Base-by-base conservation (phyloP, 352 stramenopile species). In the Phytophthora chlamydospora region DNA sequence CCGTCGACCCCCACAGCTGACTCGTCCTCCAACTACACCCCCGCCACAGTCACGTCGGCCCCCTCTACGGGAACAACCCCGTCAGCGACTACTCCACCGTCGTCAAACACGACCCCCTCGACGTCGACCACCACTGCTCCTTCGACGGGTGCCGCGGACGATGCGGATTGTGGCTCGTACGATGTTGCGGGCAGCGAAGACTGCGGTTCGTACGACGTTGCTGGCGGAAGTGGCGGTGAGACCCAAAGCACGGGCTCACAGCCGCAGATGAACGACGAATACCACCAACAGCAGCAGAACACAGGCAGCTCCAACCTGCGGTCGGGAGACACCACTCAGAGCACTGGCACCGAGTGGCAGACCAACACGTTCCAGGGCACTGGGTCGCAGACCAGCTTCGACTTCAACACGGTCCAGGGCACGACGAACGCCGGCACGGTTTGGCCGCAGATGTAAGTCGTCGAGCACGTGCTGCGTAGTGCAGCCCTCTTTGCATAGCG, bases 141-240 rank as follows among this genome's bases (percentile, higher is more conserved):
- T 10, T 57, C 41, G 11, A 19, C 19, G 11, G 7, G 3, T 0
- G 5, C 9, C 16, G 41, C 45, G 4, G 38, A 50, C 10, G 55
- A 58, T 7, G 46, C 56, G 16, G 56, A 58, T 14, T 64, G 56
- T 8, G 56, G 56, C 3, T 63, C 55, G 31, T 57, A 45, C 6
- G 41, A 47, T 16, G 41, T 47, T 34, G 41, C 33, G 9, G 33
- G 33, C 13, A 36, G 34, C 7, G 34, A 55, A 10, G 52, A 52
- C 19, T 61, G 52, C 33, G 52, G 42, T 9, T 51, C 39, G 31
- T 43, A 53, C 32, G 47, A 54, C 12, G 47, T 54, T n/a, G 33
- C 47, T 33, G 34, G 49, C 10, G 49, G 47, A 36, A 53, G 32
- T n/a, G 14, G 31, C 14, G 45, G 33, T 14, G 45, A 53, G n/a